phyloP scores from a whole-genome alignment of 1,139 yeast species.

The Taphrina flavorubra region DNA sequence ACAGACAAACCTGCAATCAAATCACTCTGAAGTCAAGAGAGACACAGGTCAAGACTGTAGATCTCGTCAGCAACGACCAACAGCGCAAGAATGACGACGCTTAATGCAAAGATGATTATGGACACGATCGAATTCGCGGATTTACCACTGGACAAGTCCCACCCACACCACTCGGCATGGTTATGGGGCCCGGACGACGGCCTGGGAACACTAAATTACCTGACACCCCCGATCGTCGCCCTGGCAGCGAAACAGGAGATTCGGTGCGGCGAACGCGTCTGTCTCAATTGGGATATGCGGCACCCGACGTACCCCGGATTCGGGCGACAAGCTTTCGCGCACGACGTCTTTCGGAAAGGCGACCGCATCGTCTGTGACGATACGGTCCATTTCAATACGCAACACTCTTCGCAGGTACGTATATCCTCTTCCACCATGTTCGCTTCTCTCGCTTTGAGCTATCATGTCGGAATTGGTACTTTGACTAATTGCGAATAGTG shows the following conservation, averaged over 20 bases:
- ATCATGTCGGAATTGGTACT: not conserved
- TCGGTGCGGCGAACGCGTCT: slow-evolving; percentile 36
- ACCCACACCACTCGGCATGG: slow-evolving; percentile 44
- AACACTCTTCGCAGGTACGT: slow-evolving; percentile 49
- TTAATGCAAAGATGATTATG: slow-evolving; percentile 15
- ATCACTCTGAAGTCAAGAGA: no score
- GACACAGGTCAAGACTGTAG: not conserved
- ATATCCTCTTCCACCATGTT: not conserved
- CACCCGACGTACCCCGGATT: slow-evolving; percentile 37
- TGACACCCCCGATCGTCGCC: slow-evolving; percentile 37
- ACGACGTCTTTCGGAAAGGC: slow-evolving; percentile 24
- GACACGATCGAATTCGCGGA: slow-evolving; percentile 20
- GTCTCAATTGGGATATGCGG: slow-evolving; percentile 41
- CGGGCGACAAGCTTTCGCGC: slow-evolving; percentile 26
- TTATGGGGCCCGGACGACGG: slow-evolving; percentile 43
- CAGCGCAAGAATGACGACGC: not conserved
- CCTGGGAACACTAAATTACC: slow-evolving; percentile 42
- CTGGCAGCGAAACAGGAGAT: slow-evolving; percentile 35
- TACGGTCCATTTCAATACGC: slow-evolving; percentile 50
- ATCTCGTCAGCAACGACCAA: no score
- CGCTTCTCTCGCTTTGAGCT: not conserved
- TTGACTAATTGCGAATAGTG: slow-evolving; percentile 43
- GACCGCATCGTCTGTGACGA: slow-evolving; percentile 48
- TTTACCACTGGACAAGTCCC: slow-evolving; percentile 39
- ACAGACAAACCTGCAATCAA: not conserved